Evolutionary conservation across 2,329 filamentous ascomycete species (phyloP).

Genomic region (Colletotrichum echinochloae): DNA sequence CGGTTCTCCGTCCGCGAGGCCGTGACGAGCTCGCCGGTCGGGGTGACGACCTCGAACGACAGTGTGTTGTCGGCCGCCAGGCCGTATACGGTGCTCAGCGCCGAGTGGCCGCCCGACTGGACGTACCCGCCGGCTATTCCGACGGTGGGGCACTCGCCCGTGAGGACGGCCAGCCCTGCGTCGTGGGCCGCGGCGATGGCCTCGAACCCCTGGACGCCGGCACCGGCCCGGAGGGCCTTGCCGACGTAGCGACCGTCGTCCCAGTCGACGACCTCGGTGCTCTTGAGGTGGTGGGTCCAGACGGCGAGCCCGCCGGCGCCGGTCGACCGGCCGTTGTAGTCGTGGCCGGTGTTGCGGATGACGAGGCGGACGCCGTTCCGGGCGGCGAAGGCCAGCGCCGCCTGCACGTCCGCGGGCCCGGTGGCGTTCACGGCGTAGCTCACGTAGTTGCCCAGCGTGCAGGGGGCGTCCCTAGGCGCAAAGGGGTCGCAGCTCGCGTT

Average conservation of each 20-base stretch:
- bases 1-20: slow-evolving; percentile 64
- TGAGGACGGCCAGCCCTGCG: slow-evolving; percentile 56
- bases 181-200: slow-evolving; percentile 56
- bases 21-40: slow-evolving; percentile 60
- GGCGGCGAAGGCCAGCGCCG: slow-evolving; percentile 53
- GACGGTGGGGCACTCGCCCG: slow-evolving; percentile 62
- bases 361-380: slow-evolving; percentile 53
- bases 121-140: slow-evolving; percentile 66
- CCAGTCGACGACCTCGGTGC: slow-evolving; percentile 51
- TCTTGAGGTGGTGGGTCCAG: slow-evolving; percentile 62
- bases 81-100: slow-evolving; percentile 62
- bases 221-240: slow-evolving; percentile 63
- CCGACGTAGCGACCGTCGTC: slow-evolving; percentile 57
- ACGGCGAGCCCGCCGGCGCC: slow-evolving; percentile 61
- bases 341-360: slow-evolving; percentile 51
- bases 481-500: slow-evolving; percentile 48
- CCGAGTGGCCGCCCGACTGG: slow-evolving; percentile 63
- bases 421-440: slow-evolving; percentile 43
- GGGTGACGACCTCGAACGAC: slow-evolving; percentile 68
- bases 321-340: slow-evolving; percentile 60
- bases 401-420: slow-evolving; percentile 49
- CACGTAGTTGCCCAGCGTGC: slow-evolving; percentile 51
- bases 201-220: slow-evolving; percentile 63
- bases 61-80: slow-evolving; percentile 72
- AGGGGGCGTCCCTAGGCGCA: slow-evolving; percentile 50